A percentile compares a stretch with the other conserved stretches of the same genome.
phyloP scores from a whole-genome alignment of 371 early-diverging fungal genomes.

The Mucor velutinosus region DNA sequence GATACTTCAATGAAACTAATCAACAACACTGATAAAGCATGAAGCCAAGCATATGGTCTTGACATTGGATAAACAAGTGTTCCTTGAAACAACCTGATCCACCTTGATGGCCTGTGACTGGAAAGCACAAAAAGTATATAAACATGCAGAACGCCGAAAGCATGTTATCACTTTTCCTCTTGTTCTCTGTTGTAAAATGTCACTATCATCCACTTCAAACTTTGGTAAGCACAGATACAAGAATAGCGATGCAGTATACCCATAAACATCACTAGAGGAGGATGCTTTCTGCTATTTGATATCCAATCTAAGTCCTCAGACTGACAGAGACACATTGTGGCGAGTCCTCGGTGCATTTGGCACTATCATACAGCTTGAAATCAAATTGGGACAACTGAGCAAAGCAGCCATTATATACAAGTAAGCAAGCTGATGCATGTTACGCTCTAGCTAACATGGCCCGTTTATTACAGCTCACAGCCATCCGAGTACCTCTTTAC shows the following conservation, averaged over 20 bases:
- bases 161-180: background rate
- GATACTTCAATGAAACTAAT: no score
- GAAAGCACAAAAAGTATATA: background rate
- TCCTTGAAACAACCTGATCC: no score
- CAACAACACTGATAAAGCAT: no score
- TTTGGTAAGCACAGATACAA: background rate
- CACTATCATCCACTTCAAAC: background rate
- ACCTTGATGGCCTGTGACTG: background rate
- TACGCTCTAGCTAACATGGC: background rate
- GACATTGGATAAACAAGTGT: no score
- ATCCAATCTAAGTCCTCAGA: background rate
- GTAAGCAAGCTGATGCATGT: background rate
- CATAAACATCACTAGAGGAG: background rate
- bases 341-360: slow-evolving; percentile 11
- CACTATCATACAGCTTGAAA: background rate
- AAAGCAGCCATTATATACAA: slow-evolving; percentile 1
- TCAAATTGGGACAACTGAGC: background rate
- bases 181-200: background rate
- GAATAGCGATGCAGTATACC: no score
- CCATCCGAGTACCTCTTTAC: slow-evolving; percentile 9
- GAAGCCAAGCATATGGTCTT: no score
- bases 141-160: no score
- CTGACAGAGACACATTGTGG: slow-evolving; percentile 3
- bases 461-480: background rate
- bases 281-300: slow-evolving; percentile 7